Evolutionary conservation across 2,329 filamentous ascomycete genomes (phyloP).

Genomic region (Hymenoscyphus fructigenus): DNA sequence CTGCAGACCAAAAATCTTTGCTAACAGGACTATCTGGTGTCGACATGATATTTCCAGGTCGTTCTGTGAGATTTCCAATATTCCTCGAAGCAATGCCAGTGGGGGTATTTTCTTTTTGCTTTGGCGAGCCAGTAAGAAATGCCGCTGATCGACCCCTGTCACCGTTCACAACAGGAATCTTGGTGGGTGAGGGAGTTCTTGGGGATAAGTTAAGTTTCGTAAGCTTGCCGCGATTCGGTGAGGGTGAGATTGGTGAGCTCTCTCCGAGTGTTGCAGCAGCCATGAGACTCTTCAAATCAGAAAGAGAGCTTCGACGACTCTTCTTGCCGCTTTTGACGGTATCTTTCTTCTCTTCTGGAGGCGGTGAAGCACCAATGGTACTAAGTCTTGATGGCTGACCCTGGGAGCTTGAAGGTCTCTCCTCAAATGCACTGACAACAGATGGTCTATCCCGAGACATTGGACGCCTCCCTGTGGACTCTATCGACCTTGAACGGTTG

Average conservation of each 20-base stretch:
- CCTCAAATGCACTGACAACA: slow-evolving; percentile 62
- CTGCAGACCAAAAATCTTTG: slow-evolving; percentile 32
- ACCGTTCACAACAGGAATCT: slow-evolving; percentile 32
- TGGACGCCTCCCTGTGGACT: slow-evolving; percentile 58
- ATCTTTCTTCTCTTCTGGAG: slow-evolving; percentile 45
- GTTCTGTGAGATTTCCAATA: slow-evolving; percentile 32
- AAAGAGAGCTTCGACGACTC: slow-evolving; percentile 88
- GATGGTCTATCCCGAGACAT: slow-evolving; percentile 60
- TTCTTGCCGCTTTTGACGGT: slow-evolving; percentile 54
- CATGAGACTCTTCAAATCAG: slow-evolving; percentile 75
- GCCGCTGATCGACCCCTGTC: slow-evolving; percentile 28
- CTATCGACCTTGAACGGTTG: slow-evolving; percentile 74
- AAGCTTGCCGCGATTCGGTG: slow-evolving; percentile 26
- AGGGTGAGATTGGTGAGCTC: slow-evolving; percentile 38
- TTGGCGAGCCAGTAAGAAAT: slow-evolving; percentile 30
- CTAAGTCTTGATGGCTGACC: slow-evolving; percentile 36
- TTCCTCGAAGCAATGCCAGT: slow-evolving; percentile 21
- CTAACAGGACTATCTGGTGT: slow-evolving; percentile 26
- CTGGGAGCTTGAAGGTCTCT: slow-evolving; percentile 59
- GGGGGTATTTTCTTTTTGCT: slow-evolving; percentile 32
- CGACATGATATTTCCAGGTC: slow-evolving; percentile 34
- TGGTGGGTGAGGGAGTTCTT: slow-evolving; percentile 36
- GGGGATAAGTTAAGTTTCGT: slow-evolving; percentile 29
- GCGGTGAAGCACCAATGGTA: slow-evolving; percentile 36
- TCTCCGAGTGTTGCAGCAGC: slow-evolving; percentile 54